Base-by-base conservation (phyloP, 306 rosid genomes). In the Erythrophleum fordii region DNA sequence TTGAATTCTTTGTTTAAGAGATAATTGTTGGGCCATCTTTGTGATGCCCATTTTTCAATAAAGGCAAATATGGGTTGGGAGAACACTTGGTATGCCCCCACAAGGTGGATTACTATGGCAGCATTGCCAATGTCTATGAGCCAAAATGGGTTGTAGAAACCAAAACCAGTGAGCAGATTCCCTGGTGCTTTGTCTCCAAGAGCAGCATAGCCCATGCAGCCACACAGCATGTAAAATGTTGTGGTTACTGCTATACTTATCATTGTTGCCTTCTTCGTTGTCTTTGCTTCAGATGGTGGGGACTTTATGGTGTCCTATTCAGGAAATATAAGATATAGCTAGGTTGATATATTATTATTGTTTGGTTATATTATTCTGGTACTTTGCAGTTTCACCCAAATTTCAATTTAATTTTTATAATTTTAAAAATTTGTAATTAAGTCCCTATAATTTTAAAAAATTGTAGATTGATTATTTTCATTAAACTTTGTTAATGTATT, bases 71-170 rank as follows among this genome's bases (percentile, higher is more conserved):
- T 72, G 49, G 97, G 97, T 62, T 94, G 98, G 25, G 82, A 80
- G 69, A 62, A 90, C 2, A 92, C 95, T 87, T 94, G 98, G 85
- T 90, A 94, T 11, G 97, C 94, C 6, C 98, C 98, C 9, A 92
- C 79, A 10, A 94, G 91, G 56, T 94, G 98, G 80, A 94, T 69
- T 17, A 87, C 90, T 0, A 94, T 82, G 25, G 97, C 91, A 0
- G 80, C 89, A 53, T 94, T 94, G 5, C 92, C 98, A 12, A 84
- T 72, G 58, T 94, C 97, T 20, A 92, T 45, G 52, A 94, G 85
- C 98, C 95, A 89, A 72, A 16, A 89, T 20, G 98, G 95, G 53
- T 90, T 84, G 75, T 52, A 90, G 72, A 73, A 83, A n/a, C 87
- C 91, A 58, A 94, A 94, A 8, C 93, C 97, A 0, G 95, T 94